Base-by-base conservation (phyloP, 2,329 filamentous ascomycete genomes). In the Alternaria alternata region DNA sequence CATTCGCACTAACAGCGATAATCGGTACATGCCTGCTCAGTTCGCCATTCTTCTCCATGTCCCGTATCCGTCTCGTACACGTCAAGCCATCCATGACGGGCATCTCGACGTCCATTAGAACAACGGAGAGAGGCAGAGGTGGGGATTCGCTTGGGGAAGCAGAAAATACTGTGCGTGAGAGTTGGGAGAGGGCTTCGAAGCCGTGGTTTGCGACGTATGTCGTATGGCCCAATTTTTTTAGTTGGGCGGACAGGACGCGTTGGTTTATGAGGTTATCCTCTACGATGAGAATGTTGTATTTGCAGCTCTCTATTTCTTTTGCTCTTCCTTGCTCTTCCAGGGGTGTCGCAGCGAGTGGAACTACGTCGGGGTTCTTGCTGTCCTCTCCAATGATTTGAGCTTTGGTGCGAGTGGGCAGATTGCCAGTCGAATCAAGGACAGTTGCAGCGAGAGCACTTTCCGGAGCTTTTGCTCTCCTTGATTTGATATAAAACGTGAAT, bases 201-300 rank as follows among this genome's bases (percentile, higher is more conserved):
- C 74, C 73, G 49, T 76, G 67, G 54, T 74, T 75, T 18, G 71
- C 69, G 7, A 74, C 57, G 16, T 63, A 32, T 3, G 70, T 61
- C 7, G 53, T 63, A 53, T 69, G 74, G n/a, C 73, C 72, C 4
- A 63, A 34, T 44, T 65, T 69, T 14, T 58, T 56, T 12, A 76
- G 64, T n/a, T 71, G 70, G n/a, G 69, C 63, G 3, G 55, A 56
- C 4, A 73, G 57, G 24, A 76, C 69, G 30, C 67, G 68, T 54
- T 76, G 74, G 48, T 76, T 76, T 28, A 76, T 69, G 24, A 75
- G 57, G 41, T 76, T 76, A 51, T 76, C 74, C 58, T 77, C 74
- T 8, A 77, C 74, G 28, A 73, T 58, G 6, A 73, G 63, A 8
- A 66, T 62, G 36, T 60, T 38, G 30, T 55, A 55, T 30, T 55